These are phyloP conservation scores for Tetrapisispora arboricola DNA, from an alignment of 805 yeast genomes.

Conservation along the genomic window DNA sequence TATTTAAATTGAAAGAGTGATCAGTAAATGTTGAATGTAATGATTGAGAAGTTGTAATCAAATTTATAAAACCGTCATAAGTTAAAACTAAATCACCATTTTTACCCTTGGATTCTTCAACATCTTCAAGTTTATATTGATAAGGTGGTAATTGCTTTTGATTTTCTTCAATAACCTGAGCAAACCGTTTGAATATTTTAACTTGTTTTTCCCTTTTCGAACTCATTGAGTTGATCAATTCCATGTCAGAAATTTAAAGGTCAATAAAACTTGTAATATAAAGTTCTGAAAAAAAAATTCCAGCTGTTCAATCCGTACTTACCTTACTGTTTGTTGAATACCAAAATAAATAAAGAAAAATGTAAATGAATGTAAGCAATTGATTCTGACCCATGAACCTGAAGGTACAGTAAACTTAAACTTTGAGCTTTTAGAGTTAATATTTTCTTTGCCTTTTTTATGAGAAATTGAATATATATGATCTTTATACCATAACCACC, in stretches of 20 bases:
- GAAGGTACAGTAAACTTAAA: no score
- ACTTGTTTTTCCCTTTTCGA: conserved; percentile 32
- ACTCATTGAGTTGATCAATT: conserved; percentile 30
- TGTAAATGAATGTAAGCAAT: no score
- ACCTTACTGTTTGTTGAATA: no score
- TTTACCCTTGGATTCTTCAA: not conserved
- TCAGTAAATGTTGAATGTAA: conserved; percentile 27
- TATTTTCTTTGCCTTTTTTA: no score
- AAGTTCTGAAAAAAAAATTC: no score
- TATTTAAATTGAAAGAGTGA: conserved; percentile 37
- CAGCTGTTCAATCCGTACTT: no score
- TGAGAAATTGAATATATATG: no score
- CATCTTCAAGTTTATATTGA: not conserved
- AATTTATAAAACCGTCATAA: conserved; percentile 29
- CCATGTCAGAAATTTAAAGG: conserved; percentile 24
- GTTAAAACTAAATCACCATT: conserved; percentile 24
- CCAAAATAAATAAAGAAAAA: no score
- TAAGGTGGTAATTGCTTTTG: not conserved
- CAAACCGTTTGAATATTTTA: conserved; percentile 36
- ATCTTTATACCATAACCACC: no score
- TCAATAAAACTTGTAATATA: no score
- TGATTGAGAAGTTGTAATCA: conserved; percentile 27
- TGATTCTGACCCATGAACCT: no score
- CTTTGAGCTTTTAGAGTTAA: no score
- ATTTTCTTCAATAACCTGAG: conserved; percentile 28